Evolutionary conservation across 139 green algal species (phyloP).

Genomic region (Haematococcus lacustris): DNA sequence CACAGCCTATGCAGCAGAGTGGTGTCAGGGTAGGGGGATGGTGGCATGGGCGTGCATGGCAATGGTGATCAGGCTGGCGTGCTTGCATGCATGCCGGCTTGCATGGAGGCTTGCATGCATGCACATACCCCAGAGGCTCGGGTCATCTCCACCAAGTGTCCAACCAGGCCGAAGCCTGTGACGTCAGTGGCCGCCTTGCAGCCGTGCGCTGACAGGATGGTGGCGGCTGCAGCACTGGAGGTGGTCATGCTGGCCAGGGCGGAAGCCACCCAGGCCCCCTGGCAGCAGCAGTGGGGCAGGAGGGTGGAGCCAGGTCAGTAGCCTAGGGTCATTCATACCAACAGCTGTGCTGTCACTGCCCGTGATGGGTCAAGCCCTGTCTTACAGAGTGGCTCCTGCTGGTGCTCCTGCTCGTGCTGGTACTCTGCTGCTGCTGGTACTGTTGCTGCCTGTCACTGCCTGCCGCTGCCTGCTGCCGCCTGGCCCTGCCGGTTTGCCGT

Average conservation of each 20-base stretch:
- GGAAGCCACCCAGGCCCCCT: constrained; percentile 28
- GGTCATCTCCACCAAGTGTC: constrained; percentile 72
- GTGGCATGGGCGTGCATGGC: not conserved
- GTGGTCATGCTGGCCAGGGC: constrained; percentile 25
- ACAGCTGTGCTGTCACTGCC: too few relatives aligned
- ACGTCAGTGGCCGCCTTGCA: constrained; percentile 79
- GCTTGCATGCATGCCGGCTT: not conserved
- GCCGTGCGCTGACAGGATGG: constrained; percentile 39
- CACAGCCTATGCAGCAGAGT: not conserved
- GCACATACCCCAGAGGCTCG: constrained; percentile 33
- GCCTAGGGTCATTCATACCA: not conserved
- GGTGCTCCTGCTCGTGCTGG: not conserved
- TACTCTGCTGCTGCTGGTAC: not conserved
- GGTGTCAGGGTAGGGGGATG: not conserved
- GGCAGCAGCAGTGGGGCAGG: not conserved
- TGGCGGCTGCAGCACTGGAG: constrained; percentile 42
- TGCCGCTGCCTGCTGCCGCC: not conserved
- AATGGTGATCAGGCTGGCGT: not conserved
- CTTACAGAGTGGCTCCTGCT: not conserved
- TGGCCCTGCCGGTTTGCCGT: not conserved
- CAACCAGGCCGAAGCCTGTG: constrained; percentile 88
- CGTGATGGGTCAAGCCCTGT: too few relatives aligned
- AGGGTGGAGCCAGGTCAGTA: not conserved
- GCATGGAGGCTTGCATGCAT: not conserved
- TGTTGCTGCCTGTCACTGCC: too few relatives aligned